A percentile compares a stretch with the other conserved stretches of the same genome.
These are phyloP conservation scores for Epichloe elymi DNA, from an alignment of 2,329 filamentous ascomycete species.

Conservation along the genomic window DNA sequence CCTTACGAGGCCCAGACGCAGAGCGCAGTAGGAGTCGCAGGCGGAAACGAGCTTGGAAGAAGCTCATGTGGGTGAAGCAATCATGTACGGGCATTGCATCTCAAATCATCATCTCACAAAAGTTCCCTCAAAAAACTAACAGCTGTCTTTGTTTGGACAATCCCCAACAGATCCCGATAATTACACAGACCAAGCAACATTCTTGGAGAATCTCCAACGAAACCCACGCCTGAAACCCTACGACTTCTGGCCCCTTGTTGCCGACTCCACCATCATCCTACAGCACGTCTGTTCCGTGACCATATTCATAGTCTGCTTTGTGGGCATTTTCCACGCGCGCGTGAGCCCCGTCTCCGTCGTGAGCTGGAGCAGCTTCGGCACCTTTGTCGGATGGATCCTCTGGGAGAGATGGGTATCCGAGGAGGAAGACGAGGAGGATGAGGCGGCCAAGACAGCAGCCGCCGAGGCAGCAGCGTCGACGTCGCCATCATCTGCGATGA, in stretches of 20 bases:
- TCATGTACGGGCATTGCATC: slow-evolving; percentile 46
- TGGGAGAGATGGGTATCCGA: slow-evolving; percentile 86
- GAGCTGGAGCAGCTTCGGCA: slow-evolving; percentile 69
- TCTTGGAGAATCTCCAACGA: slow-evolving; percentile 87
- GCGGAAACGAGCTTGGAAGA: slow-evolving; percentile 74
- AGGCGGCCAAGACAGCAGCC: slow-evolving; percentile 22
- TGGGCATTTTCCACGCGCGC: slow-evolving; percentile 74
- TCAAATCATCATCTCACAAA: not conserved
- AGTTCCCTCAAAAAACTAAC: not conserved
- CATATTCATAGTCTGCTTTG: slow-evolving; percentile 89
- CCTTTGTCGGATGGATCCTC: slow-evolving; percentile 75
- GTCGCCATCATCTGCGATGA: not conserved
- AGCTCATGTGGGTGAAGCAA: slow-evolving; percentile 95
- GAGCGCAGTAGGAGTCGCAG: slow-evolving; percentile 53
- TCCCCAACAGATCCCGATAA: slow-evolving; percentile 74
- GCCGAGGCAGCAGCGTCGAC: slow-evolving; percentile 6
- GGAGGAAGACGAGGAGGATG: slow-evolving; percentile 40
- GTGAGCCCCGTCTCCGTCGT: slow-evolving; percentile 86
- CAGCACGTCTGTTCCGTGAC: slow-evolving; percentile 93
- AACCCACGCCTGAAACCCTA: slow-evolving; percentile 91
- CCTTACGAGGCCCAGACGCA: slow-evolving; percentile 32
- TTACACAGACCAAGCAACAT: slow-evolving; percentile 93
- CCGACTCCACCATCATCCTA: slow-evolving; percentile 90
- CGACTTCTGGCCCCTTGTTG: slow-evolving; percentile 94
- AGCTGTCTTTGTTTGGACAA: not conserved